Evolutionary conservation across 2,329 filamentous ascomycete species (phyloP), one percentile per base, ranked within the genome.

Genomic region (Pseudopithomyces chartarum): DNA sequence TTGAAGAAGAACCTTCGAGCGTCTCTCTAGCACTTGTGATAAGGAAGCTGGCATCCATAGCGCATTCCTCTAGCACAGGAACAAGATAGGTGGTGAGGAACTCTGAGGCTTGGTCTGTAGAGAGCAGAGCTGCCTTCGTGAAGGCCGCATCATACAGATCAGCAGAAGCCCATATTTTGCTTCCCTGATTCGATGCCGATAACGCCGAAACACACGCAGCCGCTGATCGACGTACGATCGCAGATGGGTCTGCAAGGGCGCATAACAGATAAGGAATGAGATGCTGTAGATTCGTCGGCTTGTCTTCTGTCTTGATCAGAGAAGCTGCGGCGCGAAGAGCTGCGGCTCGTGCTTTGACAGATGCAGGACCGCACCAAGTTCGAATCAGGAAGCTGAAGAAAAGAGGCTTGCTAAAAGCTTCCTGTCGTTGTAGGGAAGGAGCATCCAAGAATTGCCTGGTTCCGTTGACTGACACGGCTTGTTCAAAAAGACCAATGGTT

Each of bases 181-280:
- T 54, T 59, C 3, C 54, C 52, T 26, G 64, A 47, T 13, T 57
- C 46, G 6, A 47, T 22, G 65, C 57, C 22, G 65, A 66, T 1
- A 76, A 48, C 1, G 64, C 56, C 3, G 64, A 64, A 32, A 91
- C 72, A 32, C 93, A 81, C 50, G 88, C 84, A 20, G 88, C 87
- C 19, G 92, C 90, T 49, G 91, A 87, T 59, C 87, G 86, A 43
- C 93, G 89, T 40, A 97, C 89, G 59, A 87, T 86, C 60, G 88
- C 87, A 1, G 90, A 90, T 5, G 87, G 78, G 72, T 98, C 94
- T 22, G 86, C 82, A 17, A 98, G 83, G 20, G 90, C 90, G 36
- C 84, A 81, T 44, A 97, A 78, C 32, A 89, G 80, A 76, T 96
- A 97, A 2, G 94, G 94, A n/a, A 97, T 71, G 17, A 97, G 73